phyloP scores from a whole-genome alignment of 73 alveolate genomes.

The Uronychia binucleata region DNA sequence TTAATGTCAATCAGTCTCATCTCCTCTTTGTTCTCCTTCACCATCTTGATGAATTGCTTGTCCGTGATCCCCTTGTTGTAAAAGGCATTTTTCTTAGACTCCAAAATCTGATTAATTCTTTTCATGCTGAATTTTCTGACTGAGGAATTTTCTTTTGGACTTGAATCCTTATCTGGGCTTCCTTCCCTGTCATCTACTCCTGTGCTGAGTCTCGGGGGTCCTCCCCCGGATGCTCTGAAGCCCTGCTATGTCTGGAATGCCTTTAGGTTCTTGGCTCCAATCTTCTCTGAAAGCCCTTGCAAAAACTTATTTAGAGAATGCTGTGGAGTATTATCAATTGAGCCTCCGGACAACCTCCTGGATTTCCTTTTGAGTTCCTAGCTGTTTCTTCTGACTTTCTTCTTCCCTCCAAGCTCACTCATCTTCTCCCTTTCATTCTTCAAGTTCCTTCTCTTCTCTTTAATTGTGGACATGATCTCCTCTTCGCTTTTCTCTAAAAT shows the following conservation, averaged over 20 bases:
- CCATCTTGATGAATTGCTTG: background rate
- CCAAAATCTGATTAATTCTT: background rate
- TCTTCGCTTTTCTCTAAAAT: background rate
- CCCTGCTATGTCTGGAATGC: no score
- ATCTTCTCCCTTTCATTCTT: background rate
- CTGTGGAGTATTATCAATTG: no score
- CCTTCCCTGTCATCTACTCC: no score
- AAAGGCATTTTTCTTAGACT: background rate
- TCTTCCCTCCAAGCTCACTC: background rate
- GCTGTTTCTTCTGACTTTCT: background rate
- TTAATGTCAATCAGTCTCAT: background rate
- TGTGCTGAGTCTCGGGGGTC: no score
- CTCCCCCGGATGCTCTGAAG: no score
- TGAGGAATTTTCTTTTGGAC: no score
- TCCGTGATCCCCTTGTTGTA: constrained; percentile 8
- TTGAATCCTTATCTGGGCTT: no score
- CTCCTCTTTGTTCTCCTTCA: background rate
- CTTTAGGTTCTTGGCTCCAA: no score
- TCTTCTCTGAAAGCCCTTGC: no score
- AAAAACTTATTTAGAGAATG: no score
- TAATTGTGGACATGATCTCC: background rate
- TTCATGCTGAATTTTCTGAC: background rate
- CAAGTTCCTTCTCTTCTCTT: background rate
- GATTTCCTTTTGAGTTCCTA: no score
- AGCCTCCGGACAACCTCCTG: no score